Conservation (phyloP, 1,284 basidiomycete species). For the Trichosporon sp. region DNA sequence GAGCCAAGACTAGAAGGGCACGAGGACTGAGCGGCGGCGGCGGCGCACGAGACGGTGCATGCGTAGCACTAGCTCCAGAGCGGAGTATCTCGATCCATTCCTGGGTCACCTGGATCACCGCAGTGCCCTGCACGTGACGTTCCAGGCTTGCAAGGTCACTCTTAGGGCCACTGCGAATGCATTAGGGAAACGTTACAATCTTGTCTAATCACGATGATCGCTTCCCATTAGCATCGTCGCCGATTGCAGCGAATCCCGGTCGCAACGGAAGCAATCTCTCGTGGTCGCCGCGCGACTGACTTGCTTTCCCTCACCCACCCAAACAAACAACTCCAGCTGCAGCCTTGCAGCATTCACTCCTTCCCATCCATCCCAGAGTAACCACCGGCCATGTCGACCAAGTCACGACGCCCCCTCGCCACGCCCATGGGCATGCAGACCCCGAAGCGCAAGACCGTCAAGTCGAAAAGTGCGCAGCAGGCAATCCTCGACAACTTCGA, state of each 20-base stretch:
- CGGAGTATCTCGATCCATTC: no score
- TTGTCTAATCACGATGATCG: neutral
- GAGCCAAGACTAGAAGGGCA: no score
- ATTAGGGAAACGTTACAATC: neutral
- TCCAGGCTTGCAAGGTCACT: no score
- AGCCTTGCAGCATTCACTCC: neutral
- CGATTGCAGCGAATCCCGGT: no score
- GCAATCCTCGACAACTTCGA: constrained; percentile 56
- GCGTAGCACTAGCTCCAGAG: no score
- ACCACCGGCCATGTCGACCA: constrained; percentile 30
- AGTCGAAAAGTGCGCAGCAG: constrained; percentile 37
- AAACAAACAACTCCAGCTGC: constrained; percentile 1
- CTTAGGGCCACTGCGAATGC: no score
- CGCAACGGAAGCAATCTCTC: neutral
- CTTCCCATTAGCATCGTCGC: neutral
- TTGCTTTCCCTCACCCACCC: constrained; percentile 1
- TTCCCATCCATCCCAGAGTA: neutral
- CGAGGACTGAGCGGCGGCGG: no score
- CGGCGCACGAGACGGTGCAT: no score
- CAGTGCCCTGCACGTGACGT: no score
- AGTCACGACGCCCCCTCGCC: constrained; percentile 32
- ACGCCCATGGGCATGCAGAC: constrained; percentile 28
- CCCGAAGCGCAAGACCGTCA: constrained; percentile 29
- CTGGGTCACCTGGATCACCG: no score
- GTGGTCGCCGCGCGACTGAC: constrained; percentile 7